These are phyloP conservation scores for Moelleriella libera DNA, from an alignment of 2,329 filamentous ascomycete genomes.

Conservation along the genomic window DNA sequence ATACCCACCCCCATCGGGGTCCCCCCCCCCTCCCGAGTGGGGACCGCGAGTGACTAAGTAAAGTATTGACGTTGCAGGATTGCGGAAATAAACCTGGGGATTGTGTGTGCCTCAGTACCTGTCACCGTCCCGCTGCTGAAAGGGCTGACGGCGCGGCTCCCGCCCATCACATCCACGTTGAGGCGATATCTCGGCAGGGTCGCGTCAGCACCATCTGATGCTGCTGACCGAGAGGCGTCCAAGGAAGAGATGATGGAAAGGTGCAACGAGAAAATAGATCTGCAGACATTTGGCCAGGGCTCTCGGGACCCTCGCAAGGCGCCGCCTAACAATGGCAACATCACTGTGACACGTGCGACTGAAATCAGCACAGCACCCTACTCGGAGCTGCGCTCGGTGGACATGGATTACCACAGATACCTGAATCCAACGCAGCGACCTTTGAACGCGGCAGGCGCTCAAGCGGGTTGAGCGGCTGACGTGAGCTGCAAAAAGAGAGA, in stretches of 20 bases:
- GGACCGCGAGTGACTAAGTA: no score
- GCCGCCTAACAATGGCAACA: not conserved
- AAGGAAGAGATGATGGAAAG: not conserved
- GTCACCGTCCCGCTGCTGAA: not conserved
- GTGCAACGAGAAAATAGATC: not conserved
- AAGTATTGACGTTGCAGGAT: not conserved
- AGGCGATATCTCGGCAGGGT: not conserved
- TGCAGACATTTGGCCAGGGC: not conserved
- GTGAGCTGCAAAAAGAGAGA: not conserved
- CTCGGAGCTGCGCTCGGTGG: slow-evolving; percentile 1
- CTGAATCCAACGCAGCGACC: not conserved
- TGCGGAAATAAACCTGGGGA: slow-evolving; percentile 1
- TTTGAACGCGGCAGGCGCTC: not conserved
- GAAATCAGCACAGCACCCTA: not conserved
- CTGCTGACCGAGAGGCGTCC: not conserved
- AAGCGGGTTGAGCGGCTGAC: not conserved
- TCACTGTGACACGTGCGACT: not conserved
- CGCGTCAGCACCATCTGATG: not conserved
- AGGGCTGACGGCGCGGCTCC: not conserved
- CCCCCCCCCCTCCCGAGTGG: not conserved
- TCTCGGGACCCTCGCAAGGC: not conserved
- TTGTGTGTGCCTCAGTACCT: slow-evolving; percentile 1
- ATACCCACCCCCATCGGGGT: no score
- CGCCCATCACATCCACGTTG: not conserved
- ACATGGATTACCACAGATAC: slow-evolving; percentile 1